Percentiles rank a stretch among this genome's conserved stretches.
Conservation (phyloP, 352 stramenopile species). For the Phytopythium litorale region DNA sequence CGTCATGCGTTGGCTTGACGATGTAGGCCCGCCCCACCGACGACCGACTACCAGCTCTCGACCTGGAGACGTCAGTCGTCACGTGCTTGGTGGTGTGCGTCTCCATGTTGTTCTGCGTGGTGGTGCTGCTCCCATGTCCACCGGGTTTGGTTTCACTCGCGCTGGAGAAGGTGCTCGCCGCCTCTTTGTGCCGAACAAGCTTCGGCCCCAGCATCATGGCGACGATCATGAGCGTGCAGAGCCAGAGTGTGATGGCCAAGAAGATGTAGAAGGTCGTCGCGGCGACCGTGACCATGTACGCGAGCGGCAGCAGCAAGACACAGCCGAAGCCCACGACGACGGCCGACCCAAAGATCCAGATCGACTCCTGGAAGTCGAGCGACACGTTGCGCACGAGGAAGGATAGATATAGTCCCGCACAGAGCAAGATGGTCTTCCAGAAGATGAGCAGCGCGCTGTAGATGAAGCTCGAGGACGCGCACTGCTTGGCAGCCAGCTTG, state of each 20-base stretch:
- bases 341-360: constrained; percentile 27
- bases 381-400: constrained; percentile 32
- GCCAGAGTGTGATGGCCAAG: constrained; percentile 1
- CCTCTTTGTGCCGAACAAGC: constrained; percentile 4
- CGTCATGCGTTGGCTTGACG: not conserved
- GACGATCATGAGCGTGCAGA: constrained; percentile 7
- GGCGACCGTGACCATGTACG: constrained; percentile 14
- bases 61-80: not conserved
- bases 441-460: constrained; percentile 36
- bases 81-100: not conserved
- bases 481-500: constrained; percentile 2
- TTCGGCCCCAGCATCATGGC: constrained; percentile 6
- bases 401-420: constrained; percentile 16
- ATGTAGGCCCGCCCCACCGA: not conserved
- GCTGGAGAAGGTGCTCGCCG: not conserved
- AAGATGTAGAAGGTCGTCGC: constrained; percentile 10
- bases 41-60: not conserved
- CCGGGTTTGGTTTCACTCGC: not conserved
- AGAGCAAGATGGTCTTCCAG: constrained; percentile 29
- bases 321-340: constrained; percentile 21
- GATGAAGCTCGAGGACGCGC: constrained; percentile 19
- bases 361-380: constrained; percentile 28
- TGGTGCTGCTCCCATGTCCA: not conserved
- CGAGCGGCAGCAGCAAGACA: constrained; percentile 14
- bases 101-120: not conserved